A percentile compares a stretch with the other conserved stretches of the same genome.
Evolutionary conservation across 345 rosid genomes (phyloP).

Genomic region (Mangifera indica): DNA sequence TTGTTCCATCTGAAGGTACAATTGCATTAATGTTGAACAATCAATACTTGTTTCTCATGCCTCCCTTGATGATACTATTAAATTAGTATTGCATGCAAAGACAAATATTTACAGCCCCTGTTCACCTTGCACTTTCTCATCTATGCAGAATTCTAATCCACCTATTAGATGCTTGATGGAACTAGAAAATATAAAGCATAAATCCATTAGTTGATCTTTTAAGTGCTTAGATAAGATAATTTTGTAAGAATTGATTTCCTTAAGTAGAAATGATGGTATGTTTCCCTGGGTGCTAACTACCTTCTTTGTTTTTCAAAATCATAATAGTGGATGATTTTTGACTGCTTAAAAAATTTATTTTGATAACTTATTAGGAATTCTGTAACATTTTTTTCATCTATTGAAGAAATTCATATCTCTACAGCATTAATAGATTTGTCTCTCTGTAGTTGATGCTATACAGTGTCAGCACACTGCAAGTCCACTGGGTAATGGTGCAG

Average conservation of each 20-base stretch:
- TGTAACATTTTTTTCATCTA: not conserved
- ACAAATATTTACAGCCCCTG: not conserved
- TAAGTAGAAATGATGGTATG: not conserved
- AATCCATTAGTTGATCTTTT: not conserved
- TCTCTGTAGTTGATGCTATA: conserved; percentile 51
- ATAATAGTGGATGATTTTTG: not conserved
- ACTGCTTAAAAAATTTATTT: not conserved
- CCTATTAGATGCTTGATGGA: not conserved
- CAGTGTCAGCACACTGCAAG: conserved; percentile 74
- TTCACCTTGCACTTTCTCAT: conserved; percentile 5
- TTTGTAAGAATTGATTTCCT: not conserved
- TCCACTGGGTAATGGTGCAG: conserved; percentile 84
- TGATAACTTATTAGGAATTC: not conserved
- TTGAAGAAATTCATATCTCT: conserved; percentile 9
- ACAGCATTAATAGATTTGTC: conserved; percentile 4
- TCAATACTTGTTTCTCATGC: not conserved
- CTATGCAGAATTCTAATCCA: not conserved
- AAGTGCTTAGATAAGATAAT: not conserved
- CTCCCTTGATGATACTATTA: conserved; percentile 5
- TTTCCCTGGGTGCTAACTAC: not conserved
- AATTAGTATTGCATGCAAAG: not conserved
- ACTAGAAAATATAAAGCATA: not conserved
- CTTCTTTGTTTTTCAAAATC: not conserved
- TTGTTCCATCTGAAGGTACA: conserved; percentile 73
- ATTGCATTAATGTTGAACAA: conserved; percentile 1